A percentile compares a stretch with the other conserved stretches of the same genome.
Conservation (phyloP, 345 rosid species). For the Turnera subulata region DNA sequence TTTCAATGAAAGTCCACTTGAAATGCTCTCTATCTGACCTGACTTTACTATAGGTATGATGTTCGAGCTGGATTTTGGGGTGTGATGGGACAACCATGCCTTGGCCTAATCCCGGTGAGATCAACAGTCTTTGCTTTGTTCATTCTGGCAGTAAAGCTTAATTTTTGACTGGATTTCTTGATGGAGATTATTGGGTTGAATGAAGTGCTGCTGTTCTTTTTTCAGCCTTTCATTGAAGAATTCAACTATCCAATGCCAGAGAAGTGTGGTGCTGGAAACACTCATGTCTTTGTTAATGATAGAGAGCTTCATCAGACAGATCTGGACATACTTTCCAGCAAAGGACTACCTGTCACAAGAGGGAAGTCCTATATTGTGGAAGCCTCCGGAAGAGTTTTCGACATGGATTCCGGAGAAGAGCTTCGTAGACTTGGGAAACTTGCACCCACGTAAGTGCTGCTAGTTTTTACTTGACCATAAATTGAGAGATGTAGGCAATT, state of each 20-base stretch:
- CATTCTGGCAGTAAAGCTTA: too few species aligned
- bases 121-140: constrained; percentile 1
- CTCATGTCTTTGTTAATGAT: constrained; percentile 22
- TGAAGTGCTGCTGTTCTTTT: neutral
- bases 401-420: constrained; percentile 13
- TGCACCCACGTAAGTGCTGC: constrained; percentile 27
- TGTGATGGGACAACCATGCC: constrained; percentile 23
- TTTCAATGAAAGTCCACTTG: too few species aligned
- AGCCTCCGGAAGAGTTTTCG: constrained; percentile 23
- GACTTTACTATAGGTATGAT: too few species aligned
- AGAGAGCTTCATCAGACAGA: constrained; percentile 28
- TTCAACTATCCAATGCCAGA: constrained; percentile 19
- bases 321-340: constrained; percentile 16
- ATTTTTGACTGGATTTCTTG: neutral
- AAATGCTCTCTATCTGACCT: too few species aligned
- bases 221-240: constrained; percentile 27
- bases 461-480: neutral
- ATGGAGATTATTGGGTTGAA: too few species aligned
- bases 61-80: constrained; percentile 32
- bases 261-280: constrained; percentile 24
- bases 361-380: constrained; percentile 16
- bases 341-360: constrained; percentile 20
- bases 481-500: neutral
- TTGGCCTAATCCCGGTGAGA: constrained; percentile 33
- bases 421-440: constrained; percentile 21